Base-by-base conservation (phyloP, 139 green algal species). In the Astrephomene gubernaculifera region DNA sequence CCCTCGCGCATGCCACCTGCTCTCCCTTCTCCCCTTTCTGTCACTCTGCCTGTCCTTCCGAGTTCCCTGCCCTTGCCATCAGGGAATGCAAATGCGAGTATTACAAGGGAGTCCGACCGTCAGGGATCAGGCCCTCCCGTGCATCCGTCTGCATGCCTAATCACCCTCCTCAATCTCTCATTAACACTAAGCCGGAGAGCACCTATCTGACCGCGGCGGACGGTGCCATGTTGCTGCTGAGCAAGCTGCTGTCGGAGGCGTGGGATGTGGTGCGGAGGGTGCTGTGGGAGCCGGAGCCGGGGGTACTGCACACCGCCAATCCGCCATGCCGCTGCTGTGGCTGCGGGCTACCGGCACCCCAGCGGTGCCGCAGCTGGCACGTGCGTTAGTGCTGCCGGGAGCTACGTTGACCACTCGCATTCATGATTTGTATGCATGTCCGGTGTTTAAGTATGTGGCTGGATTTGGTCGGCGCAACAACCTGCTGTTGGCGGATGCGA, bases 261-360 rank as follows among this genome's bases (percentile, higher is more conserved):
- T 90, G 87, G 87, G 81, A 90, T 35, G 35, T 29, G 10, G 17
- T 41, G 22, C 43, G 39, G 5, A 43, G 57, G 35, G 38, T 24
- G 24, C 54, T 90, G 54, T 60, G 36, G 6, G 87, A 90, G 31
- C 64, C 87, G 44, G 31, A 53, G 17, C 45, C 70, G 12, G 49
- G 53, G 1, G 33, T 74, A 27, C 72, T 90, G 67, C 76, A 80
- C 87, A 79, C 53, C 74, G 64, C n/a, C n/a, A n/a, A n/a, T n/a
- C n/a, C n/a, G n/a, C 67, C n/a, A 79, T 90, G 87, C 87, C 87
- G 33, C 65, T 90, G 44, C 68, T 90, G 35, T 90, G 87, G 87
- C 87, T 90, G 45, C 63, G 83, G 5, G 70, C 83, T 27, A 81
- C 73, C 8, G n/a, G 52, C 38, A 61, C 8, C 25, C 81, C 69